These are phyloP conservation scores for Cryphonectria japonica DNA, from an alignment of 2,329 filamentous ascomycete species.

Conservation along the genomic window DNA sequence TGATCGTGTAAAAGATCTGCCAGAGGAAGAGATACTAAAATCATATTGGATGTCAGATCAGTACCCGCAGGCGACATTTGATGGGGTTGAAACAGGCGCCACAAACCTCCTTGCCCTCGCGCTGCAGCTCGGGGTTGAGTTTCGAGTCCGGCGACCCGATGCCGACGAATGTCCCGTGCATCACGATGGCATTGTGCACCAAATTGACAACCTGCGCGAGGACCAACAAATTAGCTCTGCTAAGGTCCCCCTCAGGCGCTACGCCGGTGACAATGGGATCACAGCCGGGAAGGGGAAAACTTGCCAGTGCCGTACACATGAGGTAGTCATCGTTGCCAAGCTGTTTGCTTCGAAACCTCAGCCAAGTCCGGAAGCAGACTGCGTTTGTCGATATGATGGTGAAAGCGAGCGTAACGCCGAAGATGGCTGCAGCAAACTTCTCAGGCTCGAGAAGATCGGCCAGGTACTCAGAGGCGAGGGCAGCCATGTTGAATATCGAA, in stretches of 20 bases:
- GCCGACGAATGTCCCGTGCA: conserved; percentile 29
- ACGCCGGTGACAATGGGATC: background rate
- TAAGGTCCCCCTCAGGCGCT: background rate
- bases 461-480: conserved; percentile 28
- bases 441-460: conserved; percentile 26
- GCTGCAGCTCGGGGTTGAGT: conserved; percentile 24
- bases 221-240: background rate
- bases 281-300: background rate
- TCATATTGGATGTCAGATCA: background rate
- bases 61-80: background rate
- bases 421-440: conserved; percentile 28
- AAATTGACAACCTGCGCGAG: conserved; percentile 22
- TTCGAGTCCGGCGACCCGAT: conserved; percentile 28
- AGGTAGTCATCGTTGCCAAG: conserved; percentile 27
- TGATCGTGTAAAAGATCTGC: conserved; percentile 27
- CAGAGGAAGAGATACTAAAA: conserved; percentile 29
- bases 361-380: conserved; percentile 23
- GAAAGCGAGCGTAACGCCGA: conserved; percentile 28
- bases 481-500: conserved; percentile 19
- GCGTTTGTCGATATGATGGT: conserved; percentile 25
- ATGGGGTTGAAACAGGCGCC: background rate
- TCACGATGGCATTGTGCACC: conserved; percentile 28
- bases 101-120: conserved; percentile 23
- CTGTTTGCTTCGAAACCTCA: conserved; percentile 17
- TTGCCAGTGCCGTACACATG: conserved; percentile 27